A percentile compares a stretch with the other conserved stretches of the same genome.
Conservation (phyloP, 192 early-diverging fungal species). For the Haplosporangium gracile region DNA sequence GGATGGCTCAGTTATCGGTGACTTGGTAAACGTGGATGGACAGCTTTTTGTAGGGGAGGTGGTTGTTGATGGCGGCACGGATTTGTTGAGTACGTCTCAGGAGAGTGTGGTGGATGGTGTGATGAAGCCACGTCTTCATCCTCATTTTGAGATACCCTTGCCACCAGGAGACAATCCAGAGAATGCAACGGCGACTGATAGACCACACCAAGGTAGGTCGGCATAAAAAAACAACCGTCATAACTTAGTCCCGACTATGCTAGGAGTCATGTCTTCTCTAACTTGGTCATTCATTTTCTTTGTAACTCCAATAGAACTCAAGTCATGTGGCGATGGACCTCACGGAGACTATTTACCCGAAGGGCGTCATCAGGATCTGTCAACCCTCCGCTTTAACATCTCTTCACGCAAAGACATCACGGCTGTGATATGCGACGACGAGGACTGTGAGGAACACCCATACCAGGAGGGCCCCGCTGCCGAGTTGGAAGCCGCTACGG, state of each 20-base stretch:
- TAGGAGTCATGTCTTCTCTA: not conserved
- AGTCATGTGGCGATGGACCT: not conserved
- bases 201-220: not conserved
- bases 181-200: slow-evolving; percentile 7
- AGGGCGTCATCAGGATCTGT: slow-evolving; percentile 22
- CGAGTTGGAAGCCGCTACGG: slow-evolving; percentile 26
- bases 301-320: not conserved
- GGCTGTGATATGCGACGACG: slow-evolving; percentile 46
- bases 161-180: not conserved
- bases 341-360: not conserved
- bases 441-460: slow-evolving; percentile 44
- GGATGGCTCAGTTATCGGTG: not conserved
- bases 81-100: not conserved
- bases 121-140: not conserved
- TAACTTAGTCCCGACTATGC: not conserved
- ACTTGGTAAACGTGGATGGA: not conserved
- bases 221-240: not conserved
- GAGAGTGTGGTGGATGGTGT: not conserved
- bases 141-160: not conserved
- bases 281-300: not conserved
- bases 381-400: slow-evolving; percentile 38
- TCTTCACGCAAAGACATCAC: slow-evolving; percentile 41
- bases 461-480: slow-evolving; percentile 36
- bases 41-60: not conserved
- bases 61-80: not conserved